Evolutionary conservation across 768 basidiomycete species (phyloP).

Genomic region (Auriscalpium microsporum): DNA sequence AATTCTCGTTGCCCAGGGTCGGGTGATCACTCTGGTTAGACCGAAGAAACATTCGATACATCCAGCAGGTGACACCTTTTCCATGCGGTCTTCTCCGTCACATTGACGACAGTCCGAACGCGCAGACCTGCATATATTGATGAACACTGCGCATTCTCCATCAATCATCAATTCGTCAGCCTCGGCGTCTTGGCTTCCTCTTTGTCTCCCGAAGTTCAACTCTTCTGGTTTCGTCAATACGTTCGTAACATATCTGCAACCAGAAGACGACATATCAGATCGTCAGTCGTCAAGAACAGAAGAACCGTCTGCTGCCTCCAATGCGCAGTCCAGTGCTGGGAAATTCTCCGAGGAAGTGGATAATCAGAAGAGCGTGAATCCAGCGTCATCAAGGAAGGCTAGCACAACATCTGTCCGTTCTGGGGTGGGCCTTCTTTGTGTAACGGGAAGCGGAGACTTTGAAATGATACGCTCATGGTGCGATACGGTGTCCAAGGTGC

Average conservation of each 20-base stretch:
- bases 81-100: neutral
- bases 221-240: slow-evolving; percentile 84
- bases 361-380: neutral
- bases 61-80: slow-evolving; percentile 53
- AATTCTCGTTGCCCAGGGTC: slow-evolving; percentile 69
- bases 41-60: slow-evolving; percentile 94
- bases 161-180: slow-evolving; percentile 71
- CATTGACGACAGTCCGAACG: neutral
- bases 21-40: slow-evolving; percentile 78
- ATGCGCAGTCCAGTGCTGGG: neutral
- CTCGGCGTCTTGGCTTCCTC: slow-evolving; percentile 86
- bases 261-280: neutral
- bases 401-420: neutral
- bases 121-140: slow-evolving; percentile 81
- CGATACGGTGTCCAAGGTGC: slow-evolving; percentile 51
- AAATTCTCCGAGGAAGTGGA: neutral
- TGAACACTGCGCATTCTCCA: slow-evolving; percentile 84
- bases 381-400: neutral
- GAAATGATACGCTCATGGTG: slow-evolving; percentile 77
- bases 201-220: slow-evolving; percentile 95
- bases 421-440: slow-evolving; percentile 57
- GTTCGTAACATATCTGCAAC: slow-evolving; percentile 66
- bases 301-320: neutral
- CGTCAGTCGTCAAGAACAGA: neutral
- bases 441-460: slow-evolving; percentile 78